Conservation (phyloP, 1,284 basidiomycete genomes). For the Ceratobasidium sp. region DNA sequence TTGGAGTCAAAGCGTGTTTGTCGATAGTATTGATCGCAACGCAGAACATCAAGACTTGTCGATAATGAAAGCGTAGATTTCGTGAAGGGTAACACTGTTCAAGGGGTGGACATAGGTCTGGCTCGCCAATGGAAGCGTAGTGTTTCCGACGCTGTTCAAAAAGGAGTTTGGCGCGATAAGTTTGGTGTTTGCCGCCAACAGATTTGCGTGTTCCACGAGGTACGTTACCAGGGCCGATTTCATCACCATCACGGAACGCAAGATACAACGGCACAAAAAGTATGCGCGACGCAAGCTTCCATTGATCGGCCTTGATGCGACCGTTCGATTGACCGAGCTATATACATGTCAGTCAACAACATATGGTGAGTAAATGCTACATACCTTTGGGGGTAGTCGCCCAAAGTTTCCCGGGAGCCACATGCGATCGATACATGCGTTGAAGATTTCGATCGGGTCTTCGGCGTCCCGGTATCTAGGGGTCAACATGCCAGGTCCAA, state of each 20-base stretch:
- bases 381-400: conserved; percentile 34
- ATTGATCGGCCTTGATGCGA: conserved; percentile 22
- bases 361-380: not conserved
- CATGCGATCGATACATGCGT: not conserved
- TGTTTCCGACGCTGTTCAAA: conserved; percentile 4
- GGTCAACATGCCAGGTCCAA: conserved; percentile 26
- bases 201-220: conserved; percentile 3
- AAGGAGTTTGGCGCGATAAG: conserved; percentile 19
- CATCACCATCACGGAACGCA: conserved; percentile 16
- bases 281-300: conserved; percentile 7
- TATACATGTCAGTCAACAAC: not conserved
- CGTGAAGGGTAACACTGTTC: conserved; percentile 13
- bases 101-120: not conserved
- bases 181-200: not conserved
- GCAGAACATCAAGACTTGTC: conserved; percentile 18
- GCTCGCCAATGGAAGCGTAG: conserved; percentile 25
- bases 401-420: conserved; percentile 30
- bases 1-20: not conserved
- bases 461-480: not conserved
- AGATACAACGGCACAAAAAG: conserved; percentile 22
- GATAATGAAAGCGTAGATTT: conserved; percentile 20
- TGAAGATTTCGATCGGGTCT: conserved; percentile 19
- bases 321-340: conserved; percentile 27
- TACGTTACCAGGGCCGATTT: not conserved
- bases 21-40: conserved; percentile 5